Percentiles rank a stretch among this genome's conserved stretches.
Evolutionary conservation across 352 stramenopile species (phyloP).

Genomic region (Pythium brassicae): DNA sequence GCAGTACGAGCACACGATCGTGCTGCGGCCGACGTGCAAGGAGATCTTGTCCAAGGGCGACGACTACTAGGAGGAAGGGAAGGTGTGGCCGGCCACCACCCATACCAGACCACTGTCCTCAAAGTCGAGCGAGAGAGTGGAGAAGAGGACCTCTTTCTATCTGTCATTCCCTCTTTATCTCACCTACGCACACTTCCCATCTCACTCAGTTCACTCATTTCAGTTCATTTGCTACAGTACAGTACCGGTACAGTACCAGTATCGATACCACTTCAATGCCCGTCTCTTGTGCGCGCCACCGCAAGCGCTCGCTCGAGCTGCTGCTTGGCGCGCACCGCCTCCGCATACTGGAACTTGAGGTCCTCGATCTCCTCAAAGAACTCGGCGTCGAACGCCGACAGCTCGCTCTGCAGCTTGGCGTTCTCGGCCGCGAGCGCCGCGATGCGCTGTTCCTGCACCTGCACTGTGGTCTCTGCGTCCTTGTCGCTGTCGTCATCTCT

Average conservation of each 20-base stretch:
- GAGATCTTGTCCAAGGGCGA: conserved; percentile 94
- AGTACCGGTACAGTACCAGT: too few species aligned
- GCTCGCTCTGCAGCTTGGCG: conserved; percentile 60
- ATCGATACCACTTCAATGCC: too few species aligned
- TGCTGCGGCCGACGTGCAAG: conserved; percentile 93
- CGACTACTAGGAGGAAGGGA: conserved; percentile 84
- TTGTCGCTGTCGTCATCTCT: conserved; percentile 6
- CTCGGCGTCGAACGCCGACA: conserved; percentile 90
- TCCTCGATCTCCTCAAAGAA: conserved; percentile 97
- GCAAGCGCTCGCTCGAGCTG: conserved; percentile 31
- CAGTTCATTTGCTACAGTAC: too few species aligned
- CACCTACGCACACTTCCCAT: too few species aligned
- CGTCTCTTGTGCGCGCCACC: too few species aligned
- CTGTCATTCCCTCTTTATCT: too few species aligned
- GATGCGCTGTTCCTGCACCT: conserved; percentile 23
- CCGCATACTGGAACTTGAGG: conserved; percentile 93
- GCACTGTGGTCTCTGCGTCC: too few species aligned
- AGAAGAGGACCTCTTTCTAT: background rate
- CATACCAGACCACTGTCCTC: too few species aligned
- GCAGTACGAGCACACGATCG: conserved; percentile 97
- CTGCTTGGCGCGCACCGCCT: conserved; percentile 80
- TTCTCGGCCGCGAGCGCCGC: conserved; percentile 68
- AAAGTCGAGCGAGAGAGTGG: background rate
- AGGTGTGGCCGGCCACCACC: too few species aligned
- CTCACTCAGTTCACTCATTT: too few species aligned